Evolutionary conservation across 2,329 filamentous ascomycete species (phyloP).

Genomic region (Paecilomyces fulvus): DNA sequence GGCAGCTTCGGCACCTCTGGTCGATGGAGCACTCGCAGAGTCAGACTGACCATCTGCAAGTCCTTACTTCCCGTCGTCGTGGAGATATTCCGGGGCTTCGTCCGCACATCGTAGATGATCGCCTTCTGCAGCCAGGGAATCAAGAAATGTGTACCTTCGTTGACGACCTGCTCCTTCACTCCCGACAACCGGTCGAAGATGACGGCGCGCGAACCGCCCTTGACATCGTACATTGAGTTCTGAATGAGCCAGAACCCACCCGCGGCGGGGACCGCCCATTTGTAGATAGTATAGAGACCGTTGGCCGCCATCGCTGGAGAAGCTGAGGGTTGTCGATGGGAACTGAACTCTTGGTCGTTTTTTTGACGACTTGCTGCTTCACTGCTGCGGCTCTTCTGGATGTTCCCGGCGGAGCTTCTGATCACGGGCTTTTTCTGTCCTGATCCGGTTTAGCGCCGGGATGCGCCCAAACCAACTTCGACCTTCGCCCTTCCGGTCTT

Average conservation of each 20-base stretch:
- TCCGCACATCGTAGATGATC: slow-evolving; percentile 94
- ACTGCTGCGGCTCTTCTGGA: slow-evolving; percentile 2
- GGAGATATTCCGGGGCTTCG: slow-evolving; percentile 92
- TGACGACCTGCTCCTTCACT: slow-evolving; percentile 86
- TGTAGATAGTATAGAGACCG: slow-evolving; percentile 27
- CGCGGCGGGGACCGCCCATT: slow-evolving; percentile 61
- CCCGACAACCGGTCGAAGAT: slow-evolving; percentile 93
- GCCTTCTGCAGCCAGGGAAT: slow-evolving; percentile 91
- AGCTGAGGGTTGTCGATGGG: slow-evolving; percentile 1
- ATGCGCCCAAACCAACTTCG: slow-evolving; percentile 18
- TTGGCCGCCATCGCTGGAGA: slow-evolving; percentile 38
- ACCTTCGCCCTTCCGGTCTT: slow-evolving; percentile 14
- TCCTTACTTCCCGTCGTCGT: slow-evolving; percentile 98
- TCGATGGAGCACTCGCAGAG: slow-evolving; percentile 85
- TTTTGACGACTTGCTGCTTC: slow-evolving; percentile 6
- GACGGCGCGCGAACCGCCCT: slow-evolving; percentile 86
- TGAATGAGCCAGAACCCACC: slow-evolving; percentile 60
- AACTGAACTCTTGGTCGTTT: neutral
- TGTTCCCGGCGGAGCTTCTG: slow-evolving; percentile 14
- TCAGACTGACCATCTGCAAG: slow-evolving; percentile 99
- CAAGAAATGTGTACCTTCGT: slow-evolving; percentile 95
- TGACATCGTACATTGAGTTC: slow-evolving; percentile 91
- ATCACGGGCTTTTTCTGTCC: slow-evolving; percentile 30
- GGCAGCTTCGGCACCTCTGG: slow-evolving; percentile 88
- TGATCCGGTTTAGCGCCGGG: slow-evolving; percentile 27